Percentiles rank a stretch among this genome's conserved stretches.
Conservation (phyloP, 768 basidiomycete species). For the Xanthoconium purpureum region DNA sequence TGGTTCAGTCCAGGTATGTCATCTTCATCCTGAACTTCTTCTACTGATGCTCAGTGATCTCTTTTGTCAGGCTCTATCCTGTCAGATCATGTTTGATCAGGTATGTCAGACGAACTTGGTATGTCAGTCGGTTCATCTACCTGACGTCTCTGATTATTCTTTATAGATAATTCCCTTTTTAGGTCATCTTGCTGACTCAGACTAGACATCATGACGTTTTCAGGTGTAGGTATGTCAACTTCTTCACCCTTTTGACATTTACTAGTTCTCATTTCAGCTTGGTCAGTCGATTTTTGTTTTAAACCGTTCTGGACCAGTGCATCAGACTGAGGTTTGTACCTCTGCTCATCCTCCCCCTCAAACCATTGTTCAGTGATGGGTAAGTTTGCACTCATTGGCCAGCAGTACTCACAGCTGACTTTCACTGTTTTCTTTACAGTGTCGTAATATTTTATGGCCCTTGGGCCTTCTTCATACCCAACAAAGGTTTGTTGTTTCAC, state of each 20-base stretch:
- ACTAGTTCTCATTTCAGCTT: background rate
- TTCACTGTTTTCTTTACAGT: background rate
- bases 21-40: background rate
- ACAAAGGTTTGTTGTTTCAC: background rate
- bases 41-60: background rate
- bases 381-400: background rate
- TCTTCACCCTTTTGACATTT: too few relatives aligned
- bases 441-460: background rate
- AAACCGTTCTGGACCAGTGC: fast-evolving
- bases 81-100: background rate
- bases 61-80: background rate
- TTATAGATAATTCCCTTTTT: too few relatives aligned
- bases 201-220: too few relatives aligned
- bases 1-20: background rate
- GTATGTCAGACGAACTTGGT: too few relatives aligned
- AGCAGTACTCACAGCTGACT: background rate
- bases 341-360: background rate
- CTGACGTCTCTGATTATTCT: too few relatives aligned
- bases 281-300: background rate
- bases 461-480: background rate
- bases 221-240: too few relatives aligned
- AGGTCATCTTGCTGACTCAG: too few relatives aligned
- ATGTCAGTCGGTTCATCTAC: too few relatives aligned
- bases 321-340: background rate
- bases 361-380: background rate